A percentile compares a stretch with the other conserved stretches of the same genome.
phyloP scores from a whole-genome alignment of 495 filamentous ascomycete genomes.

The Trichoderma erinaceum region DNA sequence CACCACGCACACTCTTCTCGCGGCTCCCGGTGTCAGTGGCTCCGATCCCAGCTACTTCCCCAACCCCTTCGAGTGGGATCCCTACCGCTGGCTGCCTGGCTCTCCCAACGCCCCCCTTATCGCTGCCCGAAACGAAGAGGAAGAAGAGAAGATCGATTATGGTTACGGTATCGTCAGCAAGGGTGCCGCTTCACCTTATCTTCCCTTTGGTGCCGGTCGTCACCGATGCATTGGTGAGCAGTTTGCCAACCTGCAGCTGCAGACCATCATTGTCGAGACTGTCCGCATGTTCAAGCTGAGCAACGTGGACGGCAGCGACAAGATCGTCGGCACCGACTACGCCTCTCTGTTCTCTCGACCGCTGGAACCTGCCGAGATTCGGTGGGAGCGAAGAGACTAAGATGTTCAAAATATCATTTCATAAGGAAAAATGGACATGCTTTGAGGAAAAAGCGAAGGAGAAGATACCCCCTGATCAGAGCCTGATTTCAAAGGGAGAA shows the following conservation, averaged over 20 bases:
- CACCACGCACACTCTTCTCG: slow-evolving; percentile 65
- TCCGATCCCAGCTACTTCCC: slow-evolving; percentile 70
- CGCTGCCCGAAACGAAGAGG: slow-evolving; percentile 44
- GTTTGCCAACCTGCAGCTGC: slow-evolving; percentile 89
- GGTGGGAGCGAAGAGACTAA: slow-evolving; percentile 56
- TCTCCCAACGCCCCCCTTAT: slow-evolving; percentile 39
- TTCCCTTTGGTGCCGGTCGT: slow-evolving; percentile 90
- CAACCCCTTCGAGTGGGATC: slow-evolving; percentile 75
- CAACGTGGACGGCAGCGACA: slow-evolving; percentile 61
- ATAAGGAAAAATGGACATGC: not conserved
- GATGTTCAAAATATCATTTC: too few species aligned
- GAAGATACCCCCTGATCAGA: not conserved
- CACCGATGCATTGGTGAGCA: slow-evolving; percentile 97
- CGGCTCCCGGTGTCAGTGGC: slow-evolving; percentile 72
- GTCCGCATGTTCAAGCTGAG: slow-evolving; percentile 69
- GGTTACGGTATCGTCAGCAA: slow-evolving; percentile 91
- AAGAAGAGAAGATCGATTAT: slow-evolving; percentile 78
- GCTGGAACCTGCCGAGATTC: slow-evolving; percentile 55
- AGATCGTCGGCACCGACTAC: slow-evolving; percentile 80
- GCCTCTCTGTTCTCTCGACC: slow-evolving; percentile 60
- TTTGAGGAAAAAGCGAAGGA: not conserved
- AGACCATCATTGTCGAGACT: slow-evolving; percentile 73
- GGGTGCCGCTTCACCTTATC: slow-evolving; percentile 77
- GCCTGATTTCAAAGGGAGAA: not conserved
- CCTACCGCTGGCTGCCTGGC: slow-evolving; percentile 72